Evolutionary conservation across 2,329 filamentous ascomycete species (phyloP).

Genomic region (Exophiala lecanii-corni): DNA sequence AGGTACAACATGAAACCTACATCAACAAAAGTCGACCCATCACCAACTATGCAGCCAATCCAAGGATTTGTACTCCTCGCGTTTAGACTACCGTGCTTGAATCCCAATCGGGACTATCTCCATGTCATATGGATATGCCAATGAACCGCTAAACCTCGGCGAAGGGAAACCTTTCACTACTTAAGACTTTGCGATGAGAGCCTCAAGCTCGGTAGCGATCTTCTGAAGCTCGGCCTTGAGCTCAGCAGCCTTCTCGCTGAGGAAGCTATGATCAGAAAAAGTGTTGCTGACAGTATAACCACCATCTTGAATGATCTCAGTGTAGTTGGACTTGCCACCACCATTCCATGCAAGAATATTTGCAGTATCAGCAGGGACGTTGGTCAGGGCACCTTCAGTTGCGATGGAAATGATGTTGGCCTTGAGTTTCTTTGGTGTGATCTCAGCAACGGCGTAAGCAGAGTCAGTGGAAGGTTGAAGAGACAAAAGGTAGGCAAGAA

Average conservation of each 20-base stretch:
- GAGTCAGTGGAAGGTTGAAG: constrained; percentile 89
- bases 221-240: constrained; percentile 31
- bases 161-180: no score
- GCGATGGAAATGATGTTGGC: constrained; percentile 76
- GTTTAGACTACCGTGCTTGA: no score
- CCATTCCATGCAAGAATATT: constrained; percentile 99
- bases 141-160: no score
- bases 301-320: constrained; percentile 69
- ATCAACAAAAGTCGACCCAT: no score
- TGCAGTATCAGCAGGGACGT: constrained; percentile 78
- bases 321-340: constrained; percentile 88
- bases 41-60: no score
- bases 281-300: constrained; percentile 51
- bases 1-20: no score
- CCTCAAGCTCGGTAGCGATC: constrained; percentile 21
- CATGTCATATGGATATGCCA: no score
- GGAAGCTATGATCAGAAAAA: constrained; percentile 36
- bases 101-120: no score
- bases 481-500: constrained; percentile 95
- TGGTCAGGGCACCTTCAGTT: constrained; percentile 70
- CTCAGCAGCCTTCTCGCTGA: constrained; percentile 47
- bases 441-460: constrained; percentile 79
- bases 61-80: no score
- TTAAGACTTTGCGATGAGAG: constrained; percentile 22
- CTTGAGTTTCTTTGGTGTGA: constrained; percentile 95